A percentile compares a stretch with the other conserved stretches of the same genome.
Conservation (phyloP, 148 eudicot genomes). For the Silene uniflora region DNA sequence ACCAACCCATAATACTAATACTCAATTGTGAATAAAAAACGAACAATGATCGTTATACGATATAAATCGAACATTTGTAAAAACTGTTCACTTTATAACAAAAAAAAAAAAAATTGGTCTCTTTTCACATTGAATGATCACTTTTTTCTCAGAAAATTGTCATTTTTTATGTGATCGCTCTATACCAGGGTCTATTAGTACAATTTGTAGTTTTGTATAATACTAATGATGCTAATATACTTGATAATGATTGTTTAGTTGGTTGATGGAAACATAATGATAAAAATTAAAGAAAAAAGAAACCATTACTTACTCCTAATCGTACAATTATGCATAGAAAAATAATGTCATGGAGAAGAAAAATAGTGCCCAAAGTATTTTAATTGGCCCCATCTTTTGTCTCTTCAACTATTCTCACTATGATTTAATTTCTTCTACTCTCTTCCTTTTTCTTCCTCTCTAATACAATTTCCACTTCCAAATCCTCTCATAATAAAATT, state of each 20-base stretch:
- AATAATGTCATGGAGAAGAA: constrained; percentile 33
- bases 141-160: too few species aligned
- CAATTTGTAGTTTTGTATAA: too few species aligned
- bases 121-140: too few species aligned
- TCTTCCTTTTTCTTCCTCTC: background rate
- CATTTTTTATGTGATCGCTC: too few species aligned
- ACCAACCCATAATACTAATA: too few species aligned
- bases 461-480: background rate
- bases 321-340: constrained; percentile 21
- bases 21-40: too few species aligned
- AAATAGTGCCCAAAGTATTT: constrained; percentile 41
- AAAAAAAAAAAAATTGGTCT: too few species aligned
- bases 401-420: constrained; percentile 30
- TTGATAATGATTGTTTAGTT: constrained; percentile 41
- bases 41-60: too few species aligned
- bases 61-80: too few species aligned
- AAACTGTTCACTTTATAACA: too few species aligned
- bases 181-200: too few species aligned
- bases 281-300: constrained; percentile 29
- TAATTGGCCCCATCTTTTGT: constrained; percentile 39
- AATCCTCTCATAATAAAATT: background rate
- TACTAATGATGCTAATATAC: constrained; percentile 15
- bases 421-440: constrained; percentile 21
- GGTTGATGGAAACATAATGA: constrained; percentile 42
- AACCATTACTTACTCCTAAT: constrained; percentile 30